These are phyloP conservation scores for Scedosporium aurantiacum DNA, from an alignment of 2,329 filamentous ascomycete genomes.

Conservation along the genomic window DNA sequence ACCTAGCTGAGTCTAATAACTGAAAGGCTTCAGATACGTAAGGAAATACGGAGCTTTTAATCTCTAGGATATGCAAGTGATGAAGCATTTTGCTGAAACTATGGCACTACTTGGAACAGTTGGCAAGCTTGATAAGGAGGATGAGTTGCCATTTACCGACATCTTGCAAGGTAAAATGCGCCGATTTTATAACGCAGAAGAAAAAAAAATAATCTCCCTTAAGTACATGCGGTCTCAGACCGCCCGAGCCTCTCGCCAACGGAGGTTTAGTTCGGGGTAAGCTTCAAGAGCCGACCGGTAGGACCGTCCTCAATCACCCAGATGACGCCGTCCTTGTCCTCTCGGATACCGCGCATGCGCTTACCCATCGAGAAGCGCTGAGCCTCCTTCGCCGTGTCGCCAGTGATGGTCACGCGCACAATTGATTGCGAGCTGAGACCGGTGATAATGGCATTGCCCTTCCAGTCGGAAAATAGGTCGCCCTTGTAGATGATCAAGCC, in stretches of 20 bases:
- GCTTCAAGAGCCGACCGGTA: slow-evolving; percentile 20
- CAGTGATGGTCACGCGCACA: slow-evolving; percentile 20
- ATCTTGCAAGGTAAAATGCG: background rate
- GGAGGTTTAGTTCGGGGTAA: slow-evolving; percentile 17
- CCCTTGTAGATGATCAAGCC: slow-evolving; percentile 24
- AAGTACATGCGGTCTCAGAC: slow-evolving; percentile 13
- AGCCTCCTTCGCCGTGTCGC: slow-evolving; percentile 20
- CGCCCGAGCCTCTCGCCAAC: slow-evolving; percentile 13
- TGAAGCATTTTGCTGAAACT: too few species aligned
- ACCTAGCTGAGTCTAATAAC: too few species aligned
- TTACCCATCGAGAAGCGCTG: slow-evolving; percentile 20
- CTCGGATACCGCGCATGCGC: slow-evolving; percentile 21
- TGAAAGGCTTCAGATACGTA: too few species aligned
- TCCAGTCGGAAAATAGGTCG: slow-evolving; percentile 20
- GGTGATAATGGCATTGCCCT: slow-evolving; percentile 21
- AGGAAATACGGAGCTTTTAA: too few species aligned
- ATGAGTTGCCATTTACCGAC: background rate
- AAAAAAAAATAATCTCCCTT: slow-evolving; percentile 10
- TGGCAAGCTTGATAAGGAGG: background rate
- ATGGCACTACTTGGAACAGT: background rate
- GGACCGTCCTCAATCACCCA: slow-evolving; percentile 22
- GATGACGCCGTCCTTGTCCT: slow-evolving; percentile 19
- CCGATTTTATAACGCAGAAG: background rate
- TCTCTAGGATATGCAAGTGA: too few species aligned
- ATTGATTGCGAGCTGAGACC: slow-evolving; percentile 17